Evolutionary conservation across 225 moss, liverwort and hornwort species (phyloP), one percentile per base, ranked within the genome.

Genomic region (Ulota crispa): DNA sequence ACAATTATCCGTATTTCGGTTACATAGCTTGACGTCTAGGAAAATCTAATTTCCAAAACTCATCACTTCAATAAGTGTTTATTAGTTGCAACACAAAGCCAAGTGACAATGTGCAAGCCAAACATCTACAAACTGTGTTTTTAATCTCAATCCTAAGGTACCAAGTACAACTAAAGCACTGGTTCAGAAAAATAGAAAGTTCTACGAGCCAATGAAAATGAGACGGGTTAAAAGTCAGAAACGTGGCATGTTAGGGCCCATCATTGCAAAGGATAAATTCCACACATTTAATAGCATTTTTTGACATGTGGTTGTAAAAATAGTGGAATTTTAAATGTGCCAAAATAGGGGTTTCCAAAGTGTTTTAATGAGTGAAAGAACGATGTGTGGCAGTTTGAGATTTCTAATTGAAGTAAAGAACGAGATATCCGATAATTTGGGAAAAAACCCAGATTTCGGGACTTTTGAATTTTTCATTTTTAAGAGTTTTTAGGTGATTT

Each of bases 61-160:
- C 54, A 56, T 69, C 43, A 64, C 54, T 69, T 69, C 9, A 47
- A 27, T n/a, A 19, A 39, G 50, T 45, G 56, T 64, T 42, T 37
- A 54, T 34, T 27, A 42, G 27, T 61, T 54, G 68, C 70, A 59
- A 71, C 45, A 11, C 10, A 60, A 36, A 37, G 75, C 69, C 13
- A 62, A 67, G 39, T 21, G 36, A 41, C 8, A 55, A 71, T 45
- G 30, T 19, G 57, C 6, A 30, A 23, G 24, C 24, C 66, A 50
- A 62, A 85, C 26, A 71, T 76, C 76, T 76, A 55, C 43, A 47
- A 65, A 80, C 54, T 47, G n/a, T n/a, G 61, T 12, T 34, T 0
- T 18, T 54, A 53, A 39, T 39, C 24, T 65, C 37, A 7, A 66
- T 36, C 66, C 36, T 11, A 64, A 77, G 34, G 24, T 34, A n/a